Evolutionary conservation across 805 yeast species (phyloP), one percentile per base, ranked within the genome.

Genomic region (Starmerella stellata): DNA sequence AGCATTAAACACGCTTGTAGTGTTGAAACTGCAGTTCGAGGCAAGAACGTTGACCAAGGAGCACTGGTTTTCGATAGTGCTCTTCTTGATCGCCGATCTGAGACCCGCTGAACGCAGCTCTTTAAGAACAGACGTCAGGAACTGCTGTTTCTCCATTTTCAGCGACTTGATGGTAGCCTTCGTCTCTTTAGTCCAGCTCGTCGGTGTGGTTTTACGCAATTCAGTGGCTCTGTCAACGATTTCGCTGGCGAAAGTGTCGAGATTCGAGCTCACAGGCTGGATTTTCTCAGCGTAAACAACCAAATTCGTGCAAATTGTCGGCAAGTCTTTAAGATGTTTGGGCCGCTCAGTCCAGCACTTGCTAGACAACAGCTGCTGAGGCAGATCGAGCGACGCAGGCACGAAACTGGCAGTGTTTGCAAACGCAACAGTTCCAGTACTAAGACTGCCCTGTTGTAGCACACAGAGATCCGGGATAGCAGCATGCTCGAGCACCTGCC

Each of bases 91-190:
- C 20, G 69, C 69, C 3, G 74, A 61, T 48, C 72, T 77, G 46
- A 90, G 57, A 1, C 99, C 99, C 52, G 80, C 71, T 41, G 74
- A 61, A 52, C 73, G 70, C 38, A 87, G 60, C 46, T 80, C 90
- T 44, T 74, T 73, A 43, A 90, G 58, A 0, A 83, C 69, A 41
- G 75, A 81, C 58, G 90, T 78, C 38, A 92, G 60, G 5, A 83
- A 57, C 46, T 76, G 78, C 43, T 75, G 65, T 58, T 90, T 90
- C 51, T 81, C 87, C n/a, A 75, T 67, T 51, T 77, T 79, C 57
- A 90, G 63, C 5, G 81, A 66, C 2, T 83, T 75, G 29, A 77
- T 57, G 1, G 62, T 52, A 53, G 78, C 78, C 59, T 83, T 82
- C 46, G 72, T 74, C 29, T 78, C 92, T 38, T 85, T 81, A 4